Evolutionary conservation across 345 rosid species (phyloP), one percentile per base, ranked within the genome.

Genomic region (Sonneratia caseolaris): DNA sequence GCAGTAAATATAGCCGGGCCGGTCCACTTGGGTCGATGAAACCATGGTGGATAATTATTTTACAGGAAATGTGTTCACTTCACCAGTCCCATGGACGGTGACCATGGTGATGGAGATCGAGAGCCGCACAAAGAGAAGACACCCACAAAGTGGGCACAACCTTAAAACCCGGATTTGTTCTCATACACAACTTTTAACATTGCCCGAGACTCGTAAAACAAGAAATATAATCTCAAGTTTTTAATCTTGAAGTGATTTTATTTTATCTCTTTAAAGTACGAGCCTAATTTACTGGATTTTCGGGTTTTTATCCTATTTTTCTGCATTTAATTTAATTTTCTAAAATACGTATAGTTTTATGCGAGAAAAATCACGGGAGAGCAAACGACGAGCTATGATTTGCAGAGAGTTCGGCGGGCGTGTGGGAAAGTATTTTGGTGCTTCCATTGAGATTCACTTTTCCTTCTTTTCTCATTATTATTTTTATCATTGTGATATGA

Each of bases 331-430:
- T 40, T 40, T 40, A 4, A 8, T 40, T 40, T 40, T 40, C 43
- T 40, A 8, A 40, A 40, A 27, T 27, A 27, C 32, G 32, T 27
- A 27, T 27, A 27, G 32, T 27, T 27, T 27, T 45, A 3, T 45
- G 7, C 7, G 10, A 45, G 57, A 43, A 37, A 37, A 43, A 70
- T 24, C 5, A 21, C 8, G 16, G 56, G 53, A 42, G 7, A 48
- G 3, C 21, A 3, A 24, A 13, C n/a, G 49, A 38, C 37, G 53
- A 43, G 71, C 43, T 7, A 62, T 37, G 72, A 77, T 71, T 69
- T 79, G 79, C 48, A 35, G 76, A 43, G 78, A 37, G 68, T 75
- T 77, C 72, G 82, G 81, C 81, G 64, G 40, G 65, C 61, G 37
- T 57, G 77, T 75, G 78, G 32, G 32, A 27, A 64, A 72, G 70